Evolutionary conservation across 805 yeast species (phyloP), one percentile per base, ranked within the genome.

Genomic region (Pachysolen tannophilus): DNA sequence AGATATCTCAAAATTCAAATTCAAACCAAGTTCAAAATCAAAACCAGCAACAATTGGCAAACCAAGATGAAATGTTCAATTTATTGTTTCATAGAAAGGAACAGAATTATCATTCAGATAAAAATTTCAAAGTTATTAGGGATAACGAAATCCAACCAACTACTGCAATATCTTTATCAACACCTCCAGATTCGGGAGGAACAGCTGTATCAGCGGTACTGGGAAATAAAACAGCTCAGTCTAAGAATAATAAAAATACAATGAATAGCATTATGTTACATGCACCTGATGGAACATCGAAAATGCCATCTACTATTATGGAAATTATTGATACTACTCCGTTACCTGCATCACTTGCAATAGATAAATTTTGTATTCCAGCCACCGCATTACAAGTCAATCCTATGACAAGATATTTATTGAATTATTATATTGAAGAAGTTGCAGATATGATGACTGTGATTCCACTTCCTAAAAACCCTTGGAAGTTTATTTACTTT

Each of bases 401-500:
- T 44, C 84, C 94, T 1, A 62, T 83, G 46, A 74, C 94, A 0
- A 57, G 92, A 30, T 82, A 78, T 49, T 58, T 86, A 27, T 59
- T 86, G 32, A 77, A 78, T 41, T 76, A 86, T 49, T 86, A 84
- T 52, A 67, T 74, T 13, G 73, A 79, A 13, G 75, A 78, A 43
- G 92, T 86, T 1, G 90, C 90, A 0, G 92, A 83, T 51, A 72
- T 52, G 59, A 73, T 73, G 79, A 74, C 79, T 1, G 81, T 74
- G 17, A 69, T 74, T 28, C 79, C 79, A 1, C 55, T 74, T 17
- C 74, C 82, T 0, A 82, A 79, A 42, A 86, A 83, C 50, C 94
- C 95, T 1, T 86, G 95, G 95, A 81, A 80, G 47, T 76, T 81
- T 3, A 75, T 84, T n/a, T 85, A 83, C 55, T 76, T 85, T 41